A percentile compares a stretch with the other conserved stretches of the same genome.
Conservation (phyloP, 2,329 filamentous ascomycete genomes). For the Scopulariopsis brevicaulis region DNA sequence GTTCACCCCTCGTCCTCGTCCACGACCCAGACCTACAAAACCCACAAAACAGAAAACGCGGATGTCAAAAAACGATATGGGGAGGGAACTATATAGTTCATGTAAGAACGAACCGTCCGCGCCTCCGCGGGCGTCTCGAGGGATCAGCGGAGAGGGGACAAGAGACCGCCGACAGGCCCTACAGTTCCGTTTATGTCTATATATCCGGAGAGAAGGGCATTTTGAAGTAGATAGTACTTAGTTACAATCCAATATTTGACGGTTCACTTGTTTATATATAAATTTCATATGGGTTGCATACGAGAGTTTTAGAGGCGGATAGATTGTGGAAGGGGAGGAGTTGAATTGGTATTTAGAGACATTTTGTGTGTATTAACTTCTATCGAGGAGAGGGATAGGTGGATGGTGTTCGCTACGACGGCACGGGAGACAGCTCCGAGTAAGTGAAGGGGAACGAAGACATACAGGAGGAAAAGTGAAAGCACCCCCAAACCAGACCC, state of each 20-base stretch:
- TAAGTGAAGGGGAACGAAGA: background rate
- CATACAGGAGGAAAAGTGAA: background rate
- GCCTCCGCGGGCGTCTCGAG: background rate
- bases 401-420: background rate
- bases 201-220: background rate
- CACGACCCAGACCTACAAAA: background rate
- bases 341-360: background rate
- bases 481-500: background rate
- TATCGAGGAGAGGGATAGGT: background rate
- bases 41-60: background rate
- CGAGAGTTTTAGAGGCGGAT: background rate
- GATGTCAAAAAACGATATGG: background rate
- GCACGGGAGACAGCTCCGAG: background rate
- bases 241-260: background rate
- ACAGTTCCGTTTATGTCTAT: background rate
- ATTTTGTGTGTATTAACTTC: background rate
- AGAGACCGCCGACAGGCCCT: background rate
- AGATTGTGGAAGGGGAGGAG: background rate
- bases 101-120: background rate
- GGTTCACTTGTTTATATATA: background rate
- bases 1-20: background rate
- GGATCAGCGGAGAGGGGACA: background rate
- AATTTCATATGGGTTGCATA: background rate
- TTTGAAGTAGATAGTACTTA: background rate
- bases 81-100: background rate